A percentile compares a stretch with the other conserved stretches of the same genome.
Evolutionary conservation across 1,284 basidiomycete genomes (phyloP).

Genomic region (Hypsizygus ulmarius): DNA sequence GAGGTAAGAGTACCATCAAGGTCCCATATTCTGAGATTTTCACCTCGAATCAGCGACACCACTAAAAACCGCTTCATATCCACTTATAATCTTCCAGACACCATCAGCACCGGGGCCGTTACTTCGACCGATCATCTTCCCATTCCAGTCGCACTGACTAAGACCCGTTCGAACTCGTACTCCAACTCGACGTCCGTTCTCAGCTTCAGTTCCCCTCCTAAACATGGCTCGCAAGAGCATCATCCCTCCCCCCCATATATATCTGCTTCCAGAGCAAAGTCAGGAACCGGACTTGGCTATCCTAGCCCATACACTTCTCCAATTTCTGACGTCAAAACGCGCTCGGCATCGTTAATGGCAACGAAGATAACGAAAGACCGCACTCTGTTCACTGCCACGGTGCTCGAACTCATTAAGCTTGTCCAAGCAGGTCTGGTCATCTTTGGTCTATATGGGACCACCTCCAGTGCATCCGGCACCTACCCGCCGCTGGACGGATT

Average conservation of each 20-base stretch:
- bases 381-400: slow-evolving; percentile 52
- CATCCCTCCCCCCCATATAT: slow-evolving; percentile 1
- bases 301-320: slow-evolving; percentile 12
- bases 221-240: slow-evolving; percentile 16
- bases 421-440: slow-evolving; percentile 66
- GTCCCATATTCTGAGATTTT: slow-evolving; percentile 9
- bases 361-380: slow-evolving; percentile 28
- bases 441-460: slow-evolving; percentile 55
- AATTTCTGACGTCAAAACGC: slow-evolving; percentile 6
- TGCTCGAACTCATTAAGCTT: slow-evolving; percentile 71
- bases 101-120: slow-evolving; percentile 20
- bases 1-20: slow-evolving; percentile 40
- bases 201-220: slow-evolving; percentile 20
- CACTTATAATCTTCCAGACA: slow-evolving; percentile 57
- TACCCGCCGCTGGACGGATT: slow-evolving; percentile 51
- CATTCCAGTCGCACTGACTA: slow-evolving; percentile 20
- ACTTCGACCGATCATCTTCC: slow-evolving; percentile 27
- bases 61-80: slow-evolving; percentile 75
- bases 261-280: slow-evolving; percentile 19
- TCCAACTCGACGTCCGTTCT: slow-evolving; percentile 19
- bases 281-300: slow-evolving; percentile 10
- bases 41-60: slow-evolving; percentile 48
- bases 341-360: slow-evolving; percentile 7
- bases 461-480: slow-evolving; percentile 4
- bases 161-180: slow-evolving; percentile 16